These are phyloP conservation scores for Penicillium thymicola DNA, from an alignment of 2,329 filamentous ascomycete species.

Conservation along the genomic window DNA sequence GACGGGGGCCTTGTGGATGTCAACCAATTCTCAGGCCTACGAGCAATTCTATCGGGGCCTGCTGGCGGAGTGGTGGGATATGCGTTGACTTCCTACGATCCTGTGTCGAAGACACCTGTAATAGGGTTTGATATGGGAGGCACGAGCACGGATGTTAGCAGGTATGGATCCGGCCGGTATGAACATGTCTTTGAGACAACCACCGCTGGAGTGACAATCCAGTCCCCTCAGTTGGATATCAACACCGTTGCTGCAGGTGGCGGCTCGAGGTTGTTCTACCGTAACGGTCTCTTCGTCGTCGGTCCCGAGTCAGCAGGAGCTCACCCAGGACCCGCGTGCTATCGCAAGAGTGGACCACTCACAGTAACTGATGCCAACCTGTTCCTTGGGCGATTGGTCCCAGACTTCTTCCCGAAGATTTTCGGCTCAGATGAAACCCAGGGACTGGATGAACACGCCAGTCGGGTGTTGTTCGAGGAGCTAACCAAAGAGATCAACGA, in stretches of 20 bases:
- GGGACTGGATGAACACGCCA: conserved; percentile 69
- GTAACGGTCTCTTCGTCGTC: conserved; percentile 63
- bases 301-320: conserved; percentile 86
- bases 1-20: conserved; percentile 63
- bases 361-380: conserved; percentile 94
- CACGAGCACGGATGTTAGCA: conserved; percentile 83
- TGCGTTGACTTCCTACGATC: conserved; percentile 81
- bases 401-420: conserved; percentile 90
- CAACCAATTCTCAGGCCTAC: conserved; percentile 69
- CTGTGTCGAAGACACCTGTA: conserved; percentile 71
- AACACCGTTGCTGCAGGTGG: conserved; percentile 89
- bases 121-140: conserved; percentile 95
- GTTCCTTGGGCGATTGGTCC: conserved; percentile 75
- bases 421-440: conserved; percentile 83
- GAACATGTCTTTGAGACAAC: conserved; percentile 92
- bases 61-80: conserved; percentile 94
- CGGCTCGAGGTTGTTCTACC: conserved; percentile 58
- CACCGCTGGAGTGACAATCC: conserved; percentile 83
- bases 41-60: conserved; percentile 82
- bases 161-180: conserved; percentile 78
- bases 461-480: conserved; percentile 66
- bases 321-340: conserved; percentile 86
- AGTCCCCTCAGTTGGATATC: conserved; percentile 84
- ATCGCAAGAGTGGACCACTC: conserved; percentile 81
- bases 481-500: conserved; percentile 73